Base-by-base conservation (phyloP, 176 grass and related monocot genomes). In the Carex cristatella region DNA sequence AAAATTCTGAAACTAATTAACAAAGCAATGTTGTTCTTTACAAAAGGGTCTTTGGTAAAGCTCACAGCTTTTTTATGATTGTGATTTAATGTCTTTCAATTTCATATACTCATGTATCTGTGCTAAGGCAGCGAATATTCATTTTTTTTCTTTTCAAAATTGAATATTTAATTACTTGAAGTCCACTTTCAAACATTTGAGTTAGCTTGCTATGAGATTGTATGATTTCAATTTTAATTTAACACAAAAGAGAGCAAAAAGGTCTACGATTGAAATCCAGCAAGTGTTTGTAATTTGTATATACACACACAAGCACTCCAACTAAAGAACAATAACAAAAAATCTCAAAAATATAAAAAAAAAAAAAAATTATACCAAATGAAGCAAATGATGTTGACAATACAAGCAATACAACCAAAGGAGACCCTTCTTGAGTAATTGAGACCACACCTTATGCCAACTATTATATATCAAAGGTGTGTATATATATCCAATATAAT, bases 381-480 rank as follows among this genome's bases (percentile, higher is more conserved):
- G 56, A 42, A 61, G 59, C 40, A 83, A 83, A 69, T 81, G 38
- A 3, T 81, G 32, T 62, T 64, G 27, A 65, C 56, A 81, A 63
- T 9, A 64, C 53, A 44, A 62, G 37, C 56, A 65, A 65, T 63
- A 64, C 4, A 59, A 37, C 35, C 7, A 46, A 81, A 61, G 55
- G 58, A 80, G 12, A 64, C 6, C 61, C 46, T 31, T 83, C 12
- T 46, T 46, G 61, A 68, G 61, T 56, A 56, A 54, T 35, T 69
- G 28, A 67, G 69, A 53, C 38, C 11, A 83, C 19, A 54, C 40
- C 63, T 57, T 57, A 55, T 67, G 28, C 81, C 30, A 83, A 67
- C 13, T 37, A 32, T 30, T 11, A 54, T 27, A 12, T 60, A 81
- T 46, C 37, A 81, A 27, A 81, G 42, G 9, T 9, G 42, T 4